Evolutionary conservation across 2,329 filamentous ascomycete genomes (phyloP).

Genomic region (Phaeoacremonium minimum): DNA sequence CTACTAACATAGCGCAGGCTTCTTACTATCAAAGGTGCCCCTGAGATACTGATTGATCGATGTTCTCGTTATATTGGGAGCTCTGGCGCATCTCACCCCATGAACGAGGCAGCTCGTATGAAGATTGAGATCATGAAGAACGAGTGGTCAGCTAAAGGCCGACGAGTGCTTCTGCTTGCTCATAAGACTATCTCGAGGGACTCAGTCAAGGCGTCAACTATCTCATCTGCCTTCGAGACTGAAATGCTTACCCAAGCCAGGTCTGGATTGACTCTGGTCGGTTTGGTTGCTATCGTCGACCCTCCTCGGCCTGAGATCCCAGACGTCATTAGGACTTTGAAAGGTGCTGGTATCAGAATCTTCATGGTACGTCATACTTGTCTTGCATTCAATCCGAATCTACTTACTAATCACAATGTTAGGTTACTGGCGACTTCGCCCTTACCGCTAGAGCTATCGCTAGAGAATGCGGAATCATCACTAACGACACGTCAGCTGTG

Average conservation of each 20-base stretch:
- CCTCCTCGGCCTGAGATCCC: slow-evolving; percentile 71
- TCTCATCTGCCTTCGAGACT: slow-evolving; percentile 49
- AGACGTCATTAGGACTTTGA: slow-evolving; percentile 60
- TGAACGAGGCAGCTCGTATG: slow-evolving; percentile 39
- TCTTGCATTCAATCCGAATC: no score
- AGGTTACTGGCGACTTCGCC: slow-evolving; percentile 73
- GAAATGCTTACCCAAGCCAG: slow-evolving; percentile 50
- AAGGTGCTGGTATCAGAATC: slow-evolving; percentile 67
- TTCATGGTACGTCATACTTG: slow-evolving; percentile 64
- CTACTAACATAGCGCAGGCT: slow-evolving; percentile 30
- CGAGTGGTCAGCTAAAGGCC: slow-evolving; percentile 63
- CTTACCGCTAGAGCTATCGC: slow-evolving; percentile 72
- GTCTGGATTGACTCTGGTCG: slow-evolving; percentile 62
- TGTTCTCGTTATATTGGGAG: slow-evolving; percentile 54
- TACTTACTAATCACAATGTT: no score
- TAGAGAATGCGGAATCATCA: slow-evolving; percentile 67
- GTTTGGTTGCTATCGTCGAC: slow-evolving; percentile 74
- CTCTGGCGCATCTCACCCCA: slow-evolving; percentile 45
- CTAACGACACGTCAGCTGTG: slow-evolving; percentile 38
- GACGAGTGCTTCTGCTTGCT: slow-evolving; percentile 63
- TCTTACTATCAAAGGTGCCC: slow-evolving; percentile 75
- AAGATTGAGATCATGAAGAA: slow-evolving; percentile 60
- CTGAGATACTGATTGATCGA: slow-evolving; percentile 65
- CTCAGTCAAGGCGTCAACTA: slow-evolving; percentile 30
- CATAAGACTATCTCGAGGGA: slow-evolving; percentile 48